Evolutionary conservation across 1,284 basidiomycete species (phyloP).

Genomic region (Trametes versicolor): DNA sequence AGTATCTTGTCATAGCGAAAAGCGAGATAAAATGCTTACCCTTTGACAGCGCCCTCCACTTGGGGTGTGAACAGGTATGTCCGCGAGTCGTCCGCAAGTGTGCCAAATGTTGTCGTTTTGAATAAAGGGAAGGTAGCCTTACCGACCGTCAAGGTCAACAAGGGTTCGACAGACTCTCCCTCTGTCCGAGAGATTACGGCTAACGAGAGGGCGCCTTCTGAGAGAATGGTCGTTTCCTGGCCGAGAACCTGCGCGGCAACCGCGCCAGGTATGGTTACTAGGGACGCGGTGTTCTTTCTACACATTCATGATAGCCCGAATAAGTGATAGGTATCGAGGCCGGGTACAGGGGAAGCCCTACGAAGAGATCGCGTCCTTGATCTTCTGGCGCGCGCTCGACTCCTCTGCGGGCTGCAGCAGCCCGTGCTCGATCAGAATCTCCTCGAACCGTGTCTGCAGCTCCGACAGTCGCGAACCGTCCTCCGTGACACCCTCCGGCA

Average conservation of each 20-base stretch:
- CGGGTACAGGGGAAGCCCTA: conserved; percentile 19
- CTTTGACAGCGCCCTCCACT: conserved; percentile 21
- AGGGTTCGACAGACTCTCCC: conserved; percentile 3
- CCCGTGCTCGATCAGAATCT: conserved; percentile 40
- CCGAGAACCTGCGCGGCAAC: conserved; percentile 25
- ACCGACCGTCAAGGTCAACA: conserved; percentile 34
- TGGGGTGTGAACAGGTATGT: conserved; percentile 39
- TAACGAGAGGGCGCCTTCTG: conserved; percentile 20
- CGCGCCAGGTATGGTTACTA: conserved; percentile 25
- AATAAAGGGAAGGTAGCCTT: conserved; percentile 36
- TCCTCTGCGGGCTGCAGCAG: conserved; percentile 38
- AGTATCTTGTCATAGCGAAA: neutral
- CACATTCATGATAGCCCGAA: neutral
- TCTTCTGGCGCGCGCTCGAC: conserved; percentile 17
- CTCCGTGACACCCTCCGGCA: conserved; percentile 39
- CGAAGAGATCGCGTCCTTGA: conserved; percentile 24
- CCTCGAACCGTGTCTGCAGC: conserved; percentile 43
- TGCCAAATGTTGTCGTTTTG: conserved; percentile 37
- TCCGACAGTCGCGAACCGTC: conserved; percentile 32
- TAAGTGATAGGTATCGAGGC: neutral
- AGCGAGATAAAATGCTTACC: conserved; percentile 19
- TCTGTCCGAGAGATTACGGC: conserved; percentile 13
- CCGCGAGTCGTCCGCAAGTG: conserved; percentile 33
- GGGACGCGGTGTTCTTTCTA: conserved; percentile 6
- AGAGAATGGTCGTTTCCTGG: conserved; percentile 22